Evolutionary conservation across 441 rosid genomes (phyloP).

Genomic region (Daphne laureola): DNA sequence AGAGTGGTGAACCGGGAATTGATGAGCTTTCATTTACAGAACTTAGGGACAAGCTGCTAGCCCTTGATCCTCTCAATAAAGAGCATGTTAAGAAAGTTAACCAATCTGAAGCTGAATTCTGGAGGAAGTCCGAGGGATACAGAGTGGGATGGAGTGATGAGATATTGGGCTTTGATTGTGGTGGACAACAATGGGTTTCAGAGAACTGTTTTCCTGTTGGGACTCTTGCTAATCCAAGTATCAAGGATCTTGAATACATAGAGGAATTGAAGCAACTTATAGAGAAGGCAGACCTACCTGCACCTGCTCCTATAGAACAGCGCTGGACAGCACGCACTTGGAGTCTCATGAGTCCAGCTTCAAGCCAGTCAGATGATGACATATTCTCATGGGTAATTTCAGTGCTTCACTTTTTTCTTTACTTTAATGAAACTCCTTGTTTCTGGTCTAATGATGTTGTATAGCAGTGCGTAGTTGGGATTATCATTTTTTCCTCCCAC

Average conservation of each 20-base stretch:
- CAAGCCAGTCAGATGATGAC: conserved; percentile 62
- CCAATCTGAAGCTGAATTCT: conserved; percentile 88
- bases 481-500: no score
- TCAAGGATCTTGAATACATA: conserved; percentile 90
- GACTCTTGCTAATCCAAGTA: conserved; percentile 72
- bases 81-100: conserved; percentile 69
- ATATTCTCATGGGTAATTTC: conserved; percentile 83
- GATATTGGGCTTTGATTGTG: conserved; percentile 93
- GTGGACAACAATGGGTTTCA: conserved; percentile 99
- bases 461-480: background rate
- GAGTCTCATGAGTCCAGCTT: conserved; percentile 88
- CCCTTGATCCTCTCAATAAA: conserved; percentile 88
- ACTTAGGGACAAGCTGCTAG: conserved; percentile 80
- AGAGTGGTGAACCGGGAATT: conserved; percentile 40
- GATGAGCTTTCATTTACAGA: conserved; percentile 76
- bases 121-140: conserved; percentile 94
- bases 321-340: conserved; percentile 87
- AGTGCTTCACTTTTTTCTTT: conserved; percentile 5
- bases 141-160: conserved; percentile 98
- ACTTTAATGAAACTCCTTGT: background rate
- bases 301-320: conserved; percentile 91
- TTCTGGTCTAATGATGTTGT: background rate
- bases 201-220: conserved; percentile 96
- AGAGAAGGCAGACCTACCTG: conserved; percentile 70
- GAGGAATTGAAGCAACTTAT: conserved; percentile 75